phyloP scores from a whole-genome alignment of 2,329 filamentous ascomycete genomes.

The Plectosphaerella sp. region DNA sequence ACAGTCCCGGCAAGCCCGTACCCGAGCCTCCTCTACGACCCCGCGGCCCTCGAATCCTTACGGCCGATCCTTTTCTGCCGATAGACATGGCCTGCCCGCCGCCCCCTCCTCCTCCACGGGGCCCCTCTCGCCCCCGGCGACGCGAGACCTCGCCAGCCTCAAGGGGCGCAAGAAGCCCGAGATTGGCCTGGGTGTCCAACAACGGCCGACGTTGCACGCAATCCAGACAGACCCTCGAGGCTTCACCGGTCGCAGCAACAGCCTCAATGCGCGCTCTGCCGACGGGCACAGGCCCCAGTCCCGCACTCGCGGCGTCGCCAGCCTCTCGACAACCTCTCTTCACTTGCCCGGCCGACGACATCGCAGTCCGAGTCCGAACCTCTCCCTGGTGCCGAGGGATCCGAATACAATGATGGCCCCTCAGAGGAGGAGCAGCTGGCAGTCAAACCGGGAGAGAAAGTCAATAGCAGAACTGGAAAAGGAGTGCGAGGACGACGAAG shows the following conservation, averaged over 20 bases:
- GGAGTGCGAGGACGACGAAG: slow-evolving; percentile 73
- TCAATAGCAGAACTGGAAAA: slow-evolving; percentile 66
- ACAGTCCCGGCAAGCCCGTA: slow-evolving; percentile 14
- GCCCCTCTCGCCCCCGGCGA: slow-evolving; percentile 15
- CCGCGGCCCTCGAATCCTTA: slow-evolving; percentile 12
- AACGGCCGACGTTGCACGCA: slow-evolving; percentile 38
- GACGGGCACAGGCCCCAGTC: slow-evolving; percentile 11
- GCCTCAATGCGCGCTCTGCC: slow-evolving; percentile 29
- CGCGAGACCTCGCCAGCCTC: slow-evolving; percentile 22
- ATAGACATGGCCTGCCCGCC: slow-evolving; percentile 11
- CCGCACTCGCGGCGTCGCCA: slow-evolving; percentile 23
- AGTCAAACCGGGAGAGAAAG: slow-evolving; percentile 61
- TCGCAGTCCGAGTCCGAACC: slow-evolving; percentile 47
- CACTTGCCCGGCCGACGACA: slow-evolving; percentile 29
- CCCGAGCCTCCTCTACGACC: slow-evolving; percentile 9
- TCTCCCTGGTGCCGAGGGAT: slow-evolving; percentile 40
- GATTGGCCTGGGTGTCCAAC: neutral
- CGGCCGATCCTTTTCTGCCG: slow-evolving; percentile 10
- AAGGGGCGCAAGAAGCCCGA: slow-evolving; percentile 1
- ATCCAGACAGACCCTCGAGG: slow-evolving; percentile 41
- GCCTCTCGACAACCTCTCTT: slow-evolving; percentile 34
- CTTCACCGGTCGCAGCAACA: slow-evolving; percentile 48
- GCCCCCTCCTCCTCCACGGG: slow-evolving; percentile 13
- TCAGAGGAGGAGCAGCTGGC: slow-evolving; percentile 63
- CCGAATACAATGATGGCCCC: slow-evolving; percentile 31